A percentile compares a stretch with the other conserved stretches of the same genome.
These are phyloP conservation scores for Onygenales sp. DNA, from an alignment of 2,329 filamentous ascomycete species.

Conservation along the genomic window DNA sequence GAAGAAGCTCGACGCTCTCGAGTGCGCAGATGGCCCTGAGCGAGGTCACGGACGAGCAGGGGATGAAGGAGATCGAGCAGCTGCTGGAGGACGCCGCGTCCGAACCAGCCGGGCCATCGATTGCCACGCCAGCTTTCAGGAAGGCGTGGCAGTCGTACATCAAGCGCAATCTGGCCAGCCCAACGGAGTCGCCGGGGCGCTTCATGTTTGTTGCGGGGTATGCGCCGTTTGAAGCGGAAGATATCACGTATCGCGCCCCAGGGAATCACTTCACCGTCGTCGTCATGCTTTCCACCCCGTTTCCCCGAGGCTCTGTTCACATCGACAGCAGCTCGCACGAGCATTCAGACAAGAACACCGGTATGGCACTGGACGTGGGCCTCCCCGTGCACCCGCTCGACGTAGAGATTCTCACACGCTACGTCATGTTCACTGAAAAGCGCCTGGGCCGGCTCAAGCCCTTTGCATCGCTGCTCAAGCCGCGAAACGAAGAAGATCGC, in stretches of 20 bases:
- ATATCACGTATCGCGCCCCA: neutral
- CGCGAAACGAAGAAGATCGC: neutral
- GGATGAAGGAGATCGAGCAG: neutral
- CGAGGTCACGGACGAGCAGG: neutral
- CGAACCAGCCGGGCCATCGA: neutral
- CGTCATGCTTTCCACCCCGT: conserved; percentile 14
- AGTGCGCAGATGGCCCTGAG: conserved; percentile 10
- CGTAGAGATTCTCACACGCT: conserved; percentile 12
- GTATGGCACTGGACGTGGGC: conserved; percentile 13
- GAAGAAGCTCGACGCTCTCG: conserved; percentile 3
- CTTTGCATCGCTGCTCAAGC: conserved; percentile 5
- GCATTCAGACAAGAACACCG: conserved; percentile 10
- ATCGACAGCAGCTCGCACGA: neutral
- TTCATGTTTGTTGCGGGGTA: neutral
- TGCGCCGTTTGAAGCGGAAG: neutral
- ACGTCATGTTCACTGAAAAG: conserved; percentile 11
- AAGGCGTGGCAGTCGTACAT: neutral
- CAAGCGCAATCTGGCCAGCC: neutral
- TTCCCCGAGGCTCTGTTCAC: conserved; percentile 15
- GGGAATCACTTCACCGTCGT: conserved; percentile 8
- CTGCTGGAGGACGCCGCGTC: neutral
- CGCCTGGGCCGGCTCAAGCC: conserved; percentile 8
- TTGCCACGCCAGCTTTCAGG: neutral
- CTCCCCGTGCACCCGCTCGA: conserved; percentile 13
- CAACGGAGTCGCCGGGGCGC: neutral